Percentiles rank a stretch among this genome's conserved stretches.
Conservation (phyloP, 805 yeast genomes). For the Ogataea nakhonphanomensis region DNA sequence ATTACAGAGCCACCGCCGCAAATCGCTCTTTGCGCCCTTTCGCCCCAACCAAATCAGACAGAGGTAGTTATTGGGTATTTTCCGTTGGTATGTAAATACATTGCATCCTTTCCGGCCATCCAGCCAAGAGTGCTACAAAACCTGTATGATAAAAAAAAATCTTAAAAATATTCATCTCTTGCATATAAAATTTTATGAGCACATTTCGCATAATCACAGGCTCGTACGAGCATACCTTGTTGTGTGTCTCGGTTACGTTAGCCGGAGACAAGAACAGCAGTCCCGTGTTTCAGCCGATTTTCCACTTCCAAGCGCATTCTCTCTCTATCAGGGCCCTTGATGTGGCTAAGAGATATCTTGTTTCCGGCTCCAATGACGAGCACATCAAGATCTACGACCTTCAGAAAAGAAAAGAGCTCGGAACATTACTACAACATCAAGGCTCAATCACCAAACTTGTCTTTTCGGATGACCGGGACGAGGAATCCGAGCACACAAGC, state of each 20-base stretch:
- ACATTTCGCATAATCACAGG: constrained; percentile 83
- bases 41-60: too few relatives aligned
- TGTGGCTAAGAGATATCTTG: constrained; percentile 72
- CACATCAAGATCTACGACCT: constrained; percentile 91
- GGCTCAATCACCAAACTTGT: constrained; percentile 80
- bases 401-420: constrained; percentile 90
- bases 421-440: constrained; percentile 80
- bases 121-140: neutral
- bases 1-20: too few relatives aligned
- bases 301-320: constrained; percentile 94
- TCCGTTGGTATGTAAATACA: neutral
- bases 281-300: constrained; percentile 84
- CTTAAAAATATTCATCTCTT: neutral
- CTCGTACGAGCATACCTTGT: constrained; percentile 88
- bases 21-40: too few relatives aligned
- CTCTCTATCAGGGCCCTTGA: constrained; percentile 84
- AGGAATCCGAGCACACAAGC: constrained; percentile 22
- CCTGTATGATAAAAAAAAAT: constrained; percentile 1
- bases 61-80: neutral
- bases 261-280: constrained; percentile 39
- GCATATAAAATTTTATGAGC: constrained; percentile 5
- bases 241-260: constrained; percentile 76
- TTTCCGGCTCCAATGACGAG: constrained; percentile 94
- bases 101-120: too few relatives aligned
- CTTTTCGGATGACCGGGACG: constrained; percentile 55